These are phyloP conservation scores for Usnea hakonensis DNA, from an alignment of 495 filamentous ascomycete species.

Conservation along the genomic window DNA sequence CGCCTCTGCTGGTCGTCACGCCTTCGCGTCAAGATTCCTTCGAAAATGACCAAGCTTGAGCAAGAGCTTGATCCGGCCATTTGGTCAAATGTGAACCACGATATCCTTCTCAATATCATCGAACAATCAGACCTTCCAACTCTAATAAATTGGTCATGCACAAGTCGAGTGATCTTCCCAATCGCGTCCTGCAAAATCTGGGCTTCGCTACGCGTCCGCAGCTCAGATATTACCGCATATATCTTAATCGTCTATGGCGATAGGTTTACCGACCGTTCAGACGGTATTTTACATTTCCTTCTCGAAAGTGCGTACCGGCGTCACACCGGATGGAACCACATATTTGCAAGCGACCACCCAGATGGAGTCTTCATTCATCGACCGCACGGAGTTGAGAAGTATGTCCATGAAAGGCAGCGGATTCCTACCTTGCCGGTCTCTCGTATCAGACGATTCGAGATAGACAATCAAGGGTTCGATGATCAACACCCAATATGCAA, in stretches of 20 bases:
- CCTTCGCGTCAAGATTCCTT: neutral
- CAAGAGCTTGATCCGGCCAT: neutral
- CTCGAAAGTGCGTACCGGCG: neutral
- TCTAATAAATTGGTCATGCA: neutral
- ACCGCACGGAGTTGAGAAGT: neutral
- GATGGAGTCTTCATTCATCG: neutral
- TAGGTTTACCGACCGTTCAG: neutral
- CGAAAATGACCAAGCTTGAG: neutral
- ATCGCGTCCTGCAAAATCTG: neutral
- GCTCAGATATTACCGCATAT: neutral
- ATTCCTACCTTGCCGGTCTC: neutral
- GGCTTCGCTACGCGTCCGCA: neutral
- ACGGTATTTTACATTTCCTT: neutral
- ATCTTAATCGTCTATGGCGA: neutral
- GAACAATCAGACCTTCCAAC: neutral
- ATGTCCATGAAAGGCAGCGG: neutral
- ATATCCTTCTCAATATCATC: neutral
- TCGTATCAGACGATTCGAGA: neutral
- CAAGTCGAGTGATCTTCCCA: neutral
- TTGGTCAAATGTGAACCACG: neutral
- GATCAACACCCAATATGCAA: neutral
- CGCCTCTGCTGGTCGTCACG: neutral
- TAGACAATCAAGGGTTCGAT: neutral
- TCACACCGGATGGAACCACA: neutral
- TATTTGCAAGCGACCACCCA: neutral